phyloP scores from a whole-genome alignment of 2,329 filamentous ascomycete genomes.

The Penicillium occitanis region DNA sequence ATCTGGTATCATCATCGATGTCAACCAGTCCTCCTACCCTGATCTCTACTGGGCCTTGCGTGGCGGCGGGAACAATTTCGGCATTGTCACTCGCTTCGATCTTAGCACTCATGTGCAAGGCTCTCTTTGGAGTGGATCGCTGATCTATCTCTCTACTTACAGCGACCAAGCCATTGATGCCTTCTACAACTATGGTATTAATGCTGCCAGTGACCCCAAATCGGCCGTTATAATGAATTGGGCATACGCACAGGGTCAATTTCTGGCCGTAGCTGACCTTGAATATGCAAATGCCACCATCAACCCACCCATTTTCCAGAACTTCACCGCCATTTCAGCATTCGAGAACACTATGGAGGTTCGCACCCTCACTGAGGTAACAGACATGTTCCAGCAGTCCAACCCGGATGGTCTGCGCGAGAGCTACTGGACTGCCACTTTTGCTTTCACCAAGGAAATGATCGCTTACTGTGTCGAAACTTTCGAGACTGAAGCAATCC shows the following conservation, averaged over 20 bases:
- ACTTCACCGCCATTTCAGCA: conserved; percentile 37
- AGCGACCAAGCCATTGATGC: conserved; percentile 34
- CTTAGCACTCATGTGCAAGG: conserved; percentile 41
- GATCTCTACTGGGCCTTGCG: conserved; percentile 45
- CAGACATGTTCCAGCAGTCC: conserved; percentile 34
- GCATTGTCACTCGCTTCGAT: conserved; percentile 42
- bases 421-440: conserved; percentile 36
- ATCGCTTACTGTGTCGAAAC: conserved; percentile 28
- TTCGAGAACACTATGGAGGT: conserved; percentile 33
- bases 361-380: conserved; percentile 34
- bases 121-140: conserved; percentile 42
- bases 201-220: conserved; percentile 35
- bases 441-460: conserved; percentile 32
- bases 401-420: conserved; percentile 37
- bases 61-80: conserved; percentile 44
- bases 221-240: conserved; percentile 39
- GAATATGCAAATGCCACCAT: conserved; percentile 42
- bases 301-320: conserved; percentile 39
- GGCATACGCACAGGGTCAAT: conserved; percentile 28
- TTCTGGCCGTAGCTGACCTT: conserved; percentile 35
- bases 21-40: conserved; percentile 29
- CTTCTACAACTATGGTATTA: conserved; percentile 33
- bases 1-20: conserved; percentile 34
- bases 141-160: conserved; percentile 31
- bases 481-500: conserved; percentile 27